These are phyloP conservation scores for Byssochlamys sp. DNA, from an alignment of 2,329 filamentous ascomycete species.

Conservation along the genomic window DNA sequence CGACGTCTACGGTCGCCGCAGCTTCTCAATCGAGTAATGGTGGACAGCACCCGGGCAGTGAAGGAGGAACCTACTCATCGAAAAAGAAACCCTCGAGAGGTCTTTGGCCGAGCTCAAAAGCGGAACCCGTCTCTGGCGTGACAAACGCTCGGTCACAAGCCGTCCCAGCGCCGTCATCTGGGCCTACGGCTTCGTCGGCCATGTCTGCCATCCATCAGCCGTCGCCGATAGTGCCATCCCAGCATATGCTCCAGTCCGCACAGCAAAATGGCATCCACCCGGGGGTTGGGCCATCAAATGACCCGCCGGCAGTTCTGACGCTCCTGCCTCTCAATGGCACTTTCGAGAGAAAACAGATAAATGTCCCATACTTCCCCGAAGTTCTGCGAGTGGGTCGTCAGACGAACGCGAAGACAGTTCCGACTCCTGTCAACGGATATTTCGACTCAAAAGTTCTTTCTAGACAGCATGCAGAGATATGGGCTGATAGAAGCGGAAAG, in stretches of 20 bases:
- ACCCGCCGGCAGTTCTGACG: slow-evolving; percentile 68
- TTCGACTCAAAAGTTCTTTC: slow-evolving; percentile 98
- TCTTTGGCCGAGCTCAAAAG: slow-evolving; percentile 57
- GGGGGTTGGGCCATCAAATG: slow-evolving; percentile 37
- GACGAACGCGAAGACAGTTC: slow-evolving; percentile 91
- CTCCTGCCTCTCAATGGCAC: slow-evolving; percentile 87
- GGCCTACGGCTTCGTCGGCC: slow-evolving; percentile 50
- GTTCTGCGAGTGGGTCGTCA: slow-evolving; percentile 86
- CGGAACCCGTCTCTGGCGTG: slow-evolving; percentile 55
- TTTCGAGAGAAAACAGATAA: slow-evolving; percentile 94
- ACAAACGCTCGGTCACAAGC: slow-evolving; percentile 54
- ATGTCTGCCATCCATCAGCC: slow-evolving; percentile 57
- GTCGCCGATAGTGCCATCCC: slow-evolving; percentile 55
- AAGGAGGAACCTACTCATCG: slow-evolving; percentile 30
- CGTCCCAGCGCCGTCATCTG: slow-evolving; percentile 49
- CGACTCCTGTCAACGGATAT: slow-evolving; percentile 82
- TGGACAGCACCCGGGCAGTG: slow-evolving; percentile 26
- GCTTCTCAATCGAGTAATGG: slow-evolving; percentile 28
- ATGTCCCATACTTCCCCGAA: slow-evolving; percentile 87
- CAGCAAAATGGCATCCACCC: slow-evolving; percentile 50
- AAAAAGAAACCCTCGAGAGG: slow-evolving; percentile 43
- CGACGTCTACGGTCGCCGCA: slow-evolving; percentile 40
- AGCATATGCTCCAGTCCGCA: slow-evolving; percentile 56
- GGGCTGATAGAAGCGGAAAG: slow-evolving; percentile 74
- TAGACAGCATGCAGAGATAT: slow-evolving; percentile 90